phyloP scores from a whole-genome alignment of 2,329 filamentous ascomycete species.

The Fusarium verrucosum region DNA sequence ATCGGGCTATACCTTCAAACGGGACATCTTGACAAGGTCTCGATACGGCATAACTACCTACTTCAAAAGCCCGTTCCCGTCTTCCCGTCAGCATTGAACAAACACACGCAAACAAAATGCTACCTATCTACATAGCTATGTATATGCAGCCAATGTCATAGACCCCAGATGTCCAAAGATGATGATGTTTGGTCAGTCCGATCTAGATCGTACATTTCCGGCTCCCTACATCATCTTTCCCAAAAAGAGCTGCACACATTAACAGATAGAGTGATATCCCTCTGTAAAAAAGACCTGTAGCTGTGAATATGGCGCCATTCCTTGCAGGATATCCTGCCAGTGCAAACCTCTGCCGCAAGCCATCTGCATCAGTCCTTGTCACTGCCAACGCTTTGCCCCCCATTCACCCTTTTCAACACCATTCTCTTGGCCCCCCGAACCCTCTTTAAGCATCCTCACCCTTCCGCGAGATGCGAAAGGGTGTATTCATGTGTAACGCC shows the following conservation, averaged over 20 bases:
- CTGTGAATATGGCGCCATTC: neutral
- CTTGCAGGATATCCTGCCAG: neutral
- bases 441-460: conserved; percentile 25
- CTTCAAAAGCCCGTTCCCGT: conserved; percentile 17
- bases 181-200: conserved; percentile 4
- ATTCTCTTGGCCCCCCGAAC: conserved; percentile 10
- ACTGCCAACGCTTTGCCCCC: conserved; percentile 2
- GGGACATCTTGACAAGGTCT: conserved; percentile 5
- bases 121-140: too few species aligned
- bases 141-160: conserved; percentile 9
- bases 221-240: conserved; percentile 29
- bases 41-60: conserved; percentile 30
- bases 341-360: conserved; percentile 16
- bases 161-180: neutral
- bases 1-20: conserved; percentile 13
- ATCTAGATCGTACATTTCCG: conserved; percentile 25
- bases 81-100: conserved; percentile 22
- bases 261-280: neutral
- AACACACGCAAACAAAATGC: conserved; percentile 25
- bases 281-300: conserved; percentile 1
- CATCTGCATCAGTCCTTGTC: conserved; percentile 5
- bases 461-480: conserved; percentile 29
- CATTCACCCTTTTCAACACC: conserved; percentile 2
- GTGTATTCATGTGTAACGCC: conserved; percentile 33
- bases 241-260: conserved; percentile 1